phyloP scores from a whole-genome alignment of 305 asterid species.

The Fraxinus greggii region DNA sequence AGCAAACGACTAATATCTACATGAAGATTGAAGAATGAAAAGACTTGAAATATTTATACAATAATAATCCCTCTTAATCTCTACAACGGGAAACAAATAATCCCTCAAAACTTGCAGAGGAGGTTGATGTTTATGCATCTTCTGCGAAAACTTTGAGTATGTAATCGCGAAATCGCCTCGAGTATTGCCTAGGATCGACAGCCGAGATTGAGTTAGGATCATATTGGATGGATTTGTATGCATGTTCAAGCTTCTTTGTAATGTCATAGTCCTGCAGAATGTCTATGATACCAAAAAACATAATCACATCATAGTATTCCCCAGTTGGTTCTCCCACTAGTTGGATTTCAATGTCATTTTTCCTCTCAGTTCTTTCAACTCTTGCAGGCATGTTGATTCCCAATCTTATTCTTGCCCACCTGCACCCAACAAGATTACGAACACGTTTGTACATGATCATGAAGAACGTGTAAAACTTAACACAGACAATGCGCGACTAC shows the following conservation, averaged over 20 bases:
- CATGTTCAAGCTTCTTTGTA: slow-evolving; percentile 92
- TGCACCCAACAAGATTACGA: slow-evolving; percentile 15
- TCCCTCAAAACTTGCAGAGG: neutral
- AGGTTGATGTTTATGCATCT: slow-evolving; percentile 41
- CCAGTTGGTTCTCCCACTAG: slow-evolving; percentile 85
- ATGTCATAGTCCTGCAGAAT: slow-evolving; percentile 93
- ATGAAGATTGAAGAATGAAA: slow-evolving; percentile 12
- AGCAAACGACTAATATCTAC: slow-evolving; percentile 17
- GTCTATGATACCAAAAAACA: slow-evolving; percentile 91
- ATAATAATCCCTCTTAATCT: slow-evolving; percentile 11
- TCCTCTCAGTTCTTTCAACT: slow-evolving; percentile 77
- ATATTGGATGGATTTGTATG: slow-evolving; percentile 86
- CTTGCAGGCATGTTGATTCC: slow-evolving; percentile 90
- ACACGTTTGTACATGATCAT: neutral
- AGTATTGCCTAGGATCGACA: slow-evolving; percentile 82
- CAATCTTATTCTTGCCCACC: slow-evolving; percentile 72
- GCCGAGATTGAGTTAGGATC: slow-evolving; percentile 94
- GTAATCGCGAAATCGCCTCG: slow-evolving; percentile 85
- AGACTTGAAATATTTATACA: slow-evolving; percentile 30
- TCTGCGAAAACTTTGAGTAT: slow-evolving; percentile 73
- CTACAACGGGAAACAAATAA: neutral
- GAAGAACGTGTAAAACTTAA: neutral
- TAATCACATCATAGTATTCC: slow-evolving; percentile 69
- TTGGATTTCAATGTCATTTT: slow-evolving; percentile 42
- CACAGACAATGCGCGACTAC: neutral